Base-by-base conservation (phyloP, 1,284 basidiomycete genomes). In the Exobasidium rhododendri region DNA sequence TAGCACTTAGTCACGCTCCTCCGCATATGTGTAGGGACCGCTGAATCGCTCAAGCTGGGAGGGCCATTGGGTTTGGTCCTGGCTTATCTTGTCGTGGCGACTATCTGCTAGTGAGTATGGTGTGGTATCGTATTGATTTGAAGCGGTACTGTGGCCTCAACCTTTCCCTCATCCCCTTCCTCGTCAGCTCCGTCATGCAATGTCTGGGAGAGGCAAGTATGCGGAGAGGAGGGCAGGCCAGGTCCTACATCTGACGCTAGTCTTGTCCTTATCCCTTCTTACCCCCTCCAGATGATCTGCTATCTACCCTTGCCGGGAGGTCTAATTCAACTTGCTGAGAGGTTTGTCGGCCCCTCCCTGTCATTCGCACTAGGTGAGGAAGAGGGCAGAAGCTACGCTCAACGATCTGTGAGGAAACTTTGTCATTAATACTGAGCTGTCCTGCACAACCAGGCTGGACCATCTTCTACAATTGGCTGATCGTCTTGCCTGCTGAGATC, bases 401-500 rank as follows among this genome's bases (percentile, higher is more conserved):
- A n/a, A n/a, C n/a, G n/a, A n/a, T n/a, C n/a, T n/a, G n/a, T n/a
- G n/a, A n/a, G n/a, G n/a, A n/a, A n/a, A n/a, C n/a, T n/a, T n/a
- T n/a, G n/a, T n/a, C n/a, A n/a, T n/a, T n/a, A n/a, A n/a, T n/a
- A n/a, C 55, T 56, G 55, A 46, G 6, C n/a, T 22, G n/a, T 44
- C 43, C 14, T 44, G 43, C n/a, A n/a, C 10, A 24, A 50, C 7
- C 22, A 50, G 22, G 47, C 20, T 50, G 47, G 29, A 24, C 47
- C 7, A 24, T 24, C 47, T 31, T 31, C 22, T 50, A 50, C 14
- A 50, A 40, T 40, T 40, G 35, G 47, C 14, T 31, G 22, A 50
- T 50, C 20, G 47, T 50, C 47, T 83, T 91, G 26, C 89, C 90
- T 2, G 87, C 89, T 3, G 90, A 92, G 74, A 81, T 92, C 13